Evolutionary conservation across 2,329 filamentous ascomycete species (phyloP).

Genomic region (Monascus ruber): DNA sequence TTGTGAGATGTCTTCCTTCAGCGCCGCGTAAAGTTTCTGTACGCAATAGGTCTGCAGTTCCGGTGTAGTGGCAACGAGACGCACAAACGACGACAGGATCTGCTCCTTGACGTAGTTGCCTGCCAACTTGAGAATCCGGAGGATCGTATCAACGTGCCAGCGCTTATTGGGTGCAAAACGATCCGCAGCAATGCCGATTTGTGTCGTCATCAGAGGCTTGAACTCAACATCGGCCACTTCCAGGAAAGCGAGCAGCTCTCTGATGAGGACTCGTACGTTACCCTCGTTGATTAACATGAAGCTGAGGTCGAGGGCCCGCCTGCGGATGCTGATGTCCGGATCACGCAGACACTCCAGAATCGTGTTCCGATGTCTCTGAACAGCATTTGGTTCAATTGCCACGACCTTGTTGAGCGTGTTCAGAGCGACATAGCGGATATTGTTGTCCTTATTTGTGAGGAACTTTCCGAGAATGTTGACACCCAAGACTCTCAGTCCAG

Average conservation of each 20-base stretch:
- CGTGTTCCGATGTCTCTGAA: conserved; percentile 93
- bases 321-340: conserved; percentile 93
- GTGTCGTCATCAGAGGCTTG: conserved; percentile 95
- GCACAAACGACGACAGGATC: conserved; percentile 91
- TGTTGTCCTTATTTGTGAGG: conserved; percentile 96
- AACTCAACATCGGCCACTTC: conserved; percentile 98
- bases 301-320: conserved; percentile 90
- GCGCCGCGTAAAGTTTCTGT: conserved; percentile 79
- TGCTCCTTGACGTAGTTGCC: conserved; percentile 97
- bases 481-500: conserved; percentile 81
- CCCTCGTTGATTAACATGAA: conserved; percentile 96
- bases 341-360: conserved; percentile 93
- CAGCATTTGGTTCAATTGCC: conserved; percentile 92
- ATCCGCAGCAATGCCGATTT: conserved; percentile 95
- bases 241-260: conserved; percentile 86
- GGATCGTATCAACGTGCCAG: conserved; percentile 97
- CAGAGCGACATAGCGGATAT: conserved; percentile 93
- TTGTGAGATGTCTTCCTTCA: conserved; percentile 96
- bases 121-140: conserved; percentile 82
- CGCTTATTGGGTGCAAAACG: conserved; percentile 92
- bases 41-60: conserved; percentile 94
- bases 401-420: conserved; percentile 98
- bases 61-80: conserved; percentile 84
- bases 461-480: conserved; percentile 99
- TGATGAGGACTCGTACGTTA: conserved; percentile 86